A percentile compares a stretch with the other conserved stretches of the same genome.
phyloP scores from a whole-genome alignment of 2,329 filamentous ascomycete genomes.

The Colletotrichum sidae region DNA sequence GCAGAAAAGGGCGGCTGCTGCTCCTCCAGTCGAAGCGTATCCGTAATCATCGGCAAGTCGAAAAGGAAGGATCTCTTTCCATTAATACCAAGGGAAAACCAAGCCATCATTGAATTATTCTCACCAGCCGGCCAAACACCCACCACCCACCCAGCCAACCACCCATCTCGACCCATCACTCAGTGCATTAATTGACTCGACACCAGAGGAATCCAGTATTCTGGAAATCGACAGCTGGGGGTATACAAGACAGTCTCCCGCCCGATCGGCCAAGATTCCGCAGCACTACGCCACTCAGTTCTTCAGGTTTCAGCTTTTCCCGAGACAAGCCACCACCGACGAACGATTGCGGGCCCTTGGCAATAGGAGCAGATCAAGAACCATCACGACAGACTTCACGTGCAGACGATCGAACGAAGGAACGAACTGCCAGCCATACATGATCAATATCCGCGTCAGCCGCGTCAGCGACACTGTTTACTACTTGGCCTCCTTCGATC shows the following conservation, averaged over 20 bases:
- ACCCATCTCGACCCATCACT: no score
- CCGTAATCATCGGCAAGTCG: no score
- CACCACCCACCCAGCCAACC: no score
- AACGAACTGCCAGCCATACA: slow-evolving; percentile 4
- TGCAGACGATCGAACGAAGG: slow-evolving; percentile 10
- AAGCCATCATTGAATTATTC: slow-evolving; percentile 3
- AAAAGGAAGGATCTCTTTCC: background rate
- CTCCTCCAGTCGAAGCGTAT: no score
- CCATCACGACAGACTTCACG: background rate
- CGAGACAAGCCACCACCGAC: no score
- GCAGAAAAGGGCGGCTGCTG: background rate
- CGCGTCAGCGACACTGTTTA: no score
- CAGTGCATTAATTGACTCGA: background rate
- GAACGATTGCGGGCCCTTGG: no score
- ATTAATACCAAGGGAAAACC: slow-evolving; percentile 17
- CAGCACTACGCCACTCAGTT: background rate
- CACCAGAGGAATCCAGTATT: background rate
- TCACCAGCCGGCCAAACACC: no score
- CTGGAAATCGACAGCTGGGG: background rate
- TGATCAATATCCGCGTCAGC: no score
- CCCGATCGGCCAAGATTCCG: slow-evolving; percentile 9
- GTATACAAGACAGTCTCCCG: background rate
- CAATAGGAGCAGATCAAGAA: no score
- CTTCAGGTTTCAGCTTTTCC: no score
- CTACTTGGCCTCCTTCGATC: no score